A percentile compares a stretch with the other conserved stretches of the same genome.
These are phyloP conservation scores for Xerocomellus intermedius DNA, from an alignment of 768 basidiomycete species.

Conservation along the genomic window DNA sequence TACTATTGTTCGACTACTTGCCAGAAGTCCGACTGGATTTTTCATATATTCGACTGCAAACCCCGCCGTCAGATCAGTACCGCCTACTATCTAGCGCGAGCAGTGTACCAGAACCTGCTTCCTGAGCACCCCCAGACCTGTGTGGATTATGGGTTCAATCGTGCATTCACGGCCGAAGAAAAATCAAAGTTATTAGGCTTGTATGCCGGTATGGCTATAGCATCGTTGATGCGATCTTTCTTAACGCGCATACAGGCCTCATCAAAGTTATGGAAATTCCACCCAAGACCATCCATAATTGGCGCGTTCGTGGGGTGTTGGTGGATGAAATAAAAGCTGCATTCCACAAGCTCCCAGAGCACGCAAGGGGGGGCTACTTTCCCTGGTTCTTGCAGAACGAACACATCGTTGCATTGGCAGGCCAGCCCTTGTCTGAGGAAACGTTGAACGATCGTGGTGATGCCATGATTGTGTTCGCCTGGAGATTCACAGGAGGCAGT, in stretches of 20 bases:
- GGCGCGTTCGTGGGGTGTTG: conserved; percentile 2
- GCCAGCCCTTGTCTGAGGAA: not conserved
- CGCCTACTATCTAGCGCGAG: not conserved
- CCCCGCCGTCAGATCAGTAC: conserved; percentile 3
- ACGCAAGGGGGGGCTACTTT: not conserved
- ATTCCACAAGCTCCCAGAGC: not conserved
- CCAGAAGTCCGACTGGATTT: not conserved
- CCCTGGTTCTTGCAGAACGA: conserved; percentile 5
- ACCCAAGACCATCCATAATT: not conserved
- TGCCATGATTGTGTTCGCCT: not conserved
- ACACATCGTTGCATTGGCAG: not conserved
- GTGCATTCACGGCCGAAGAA: not conserved
- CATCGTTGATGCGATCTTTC: not conserved
- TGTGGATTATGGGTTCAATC: conserved; percentile 1
- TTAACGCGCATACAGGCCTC: not conserved
- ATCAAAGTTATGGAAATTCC: not conserved
- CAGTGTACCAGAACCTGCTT: not conserved
- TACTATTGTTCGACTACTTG: conserved; percentile 1
- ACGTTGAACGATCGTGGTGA: not conserved
- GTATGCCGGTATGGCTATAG: not conserved
- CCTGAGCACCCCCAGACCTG: not conserved
- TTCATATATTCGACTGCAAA: conserved; percentile 7
- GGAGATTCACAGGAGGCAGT: conserved; percentile 4
- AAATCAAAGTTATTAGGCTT: not conserved
- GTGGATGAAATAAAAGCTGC: conserved; percentile 1